Evolutionary conservation across 352 stramenopile genomes (phyloP).

Genomic region (Phytophthora kernoviae): DNA sequence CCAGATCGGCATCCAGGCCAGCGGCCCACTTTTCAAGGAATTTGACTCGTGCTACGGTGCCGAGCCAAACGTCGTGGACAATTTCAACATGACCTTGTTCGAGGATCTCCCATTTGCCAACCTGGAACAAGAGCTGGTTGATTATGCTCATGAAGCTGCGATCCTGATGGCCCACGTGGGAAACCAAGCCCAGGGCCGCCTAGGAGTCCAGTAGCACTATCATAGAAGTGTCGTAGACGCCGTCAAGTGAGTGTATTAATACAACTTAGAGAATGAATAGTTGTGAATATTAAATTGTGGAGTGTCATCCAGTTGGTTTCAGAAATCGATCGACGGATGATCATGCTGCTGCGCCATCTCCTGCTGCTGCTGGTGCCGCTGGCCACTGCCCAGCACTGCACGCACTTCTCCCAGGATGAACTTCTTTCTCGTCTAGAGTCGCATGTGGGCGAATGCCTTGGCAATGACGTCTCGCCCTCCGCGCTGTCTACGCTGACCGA

Average conservation of each 20-base stretch:
- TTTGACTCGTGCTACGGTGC: conserved; percentile 61
- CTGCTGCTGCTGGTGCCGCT: conserved; percentile 16
- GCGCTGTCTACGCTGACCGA: conserved; percentile 48
- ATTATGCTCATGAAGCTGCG: conserved; percentile 58
- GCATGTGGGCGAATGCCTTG: conserved; percentile 48
- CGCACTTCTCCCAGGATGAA: conserved; percentile 40
- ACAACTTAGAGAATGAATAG: not conserved
- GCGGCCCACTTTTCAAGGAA: conserved; percentile 47
- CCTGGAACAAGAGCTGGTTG: conserved; percentile 54
- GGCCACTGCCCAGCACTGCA: conserved; percentile 30
- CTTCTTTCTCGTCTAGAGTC: conserved; percentile 51
- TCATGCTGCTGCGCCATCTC: conserved; percentile 12
- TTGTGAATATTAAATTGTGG: not conserved
- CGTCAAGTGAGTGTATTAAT: conserved; percentile 7
- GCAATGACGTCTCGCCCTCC: conserved; percentile 23
- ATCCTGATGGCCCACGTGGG: conserved; percentile 20
- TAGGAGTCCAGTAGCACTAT: conserved; percentile 6
- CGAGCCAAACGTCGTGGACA: conserved; percentile 32
- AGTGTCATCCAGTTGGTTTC: not conserved
- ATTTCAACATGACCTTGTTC: conserved; percentile 54
- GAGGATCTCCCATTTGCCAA: conserved; percentile 44
- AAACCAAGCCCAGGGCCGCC: conserved; percentile 15
- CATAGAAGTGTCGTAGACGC: conserved; percentile 31
- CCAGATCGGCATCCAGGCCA: conserved; percentile 47
- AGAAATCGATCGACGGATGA: not conserved